phyloP scores from a whole-genome alignment of 2,329 filamentous ascomycete genomes.

The Davidsoniella australis region DNA sequence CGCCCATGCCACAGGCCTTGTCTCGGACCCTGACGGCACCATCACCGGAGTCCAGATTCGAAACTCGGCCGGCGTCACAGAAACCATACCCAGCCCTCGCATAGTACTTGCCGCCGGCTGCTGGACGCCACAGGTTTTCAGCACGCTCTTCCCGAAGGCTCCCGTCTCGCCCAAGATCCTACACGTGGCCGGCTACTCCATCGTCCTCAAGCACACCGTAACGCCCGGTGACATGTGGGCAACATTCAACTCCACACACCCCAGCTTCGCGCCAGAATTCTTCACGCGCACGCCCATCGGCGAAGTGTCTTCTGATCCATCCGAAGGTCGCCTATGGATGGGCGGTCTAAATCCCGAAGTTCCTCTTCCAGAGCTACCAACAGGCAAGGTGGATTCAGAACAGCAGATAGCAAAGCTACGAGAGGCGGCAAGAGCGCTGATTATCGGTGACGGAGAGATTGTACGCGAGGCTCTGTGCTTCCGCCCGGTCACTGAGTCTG shows the following conservation, averaged over 20 bases:
- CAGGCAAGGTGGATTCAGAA: background rate
- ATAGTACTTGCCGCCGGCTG: slow-evolving; percentile 52
- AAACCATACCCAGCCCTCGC: slow-evolving; percentile 42
- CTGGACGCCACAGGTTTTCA: slow-evolving; percentile 54
- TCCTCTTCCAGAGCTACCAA: slow-evolving; percentile 24
- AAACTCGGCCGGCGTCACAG: slow-evolving; percentile 27
- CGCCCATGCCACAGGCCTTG: slow-evolving; percentile 35
- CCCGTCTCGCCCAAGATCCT: slow-evolving; percentile 33
- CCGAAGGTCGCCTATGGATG: slow-evolving; percentile 48
- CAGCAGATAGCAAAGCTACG: background rate
- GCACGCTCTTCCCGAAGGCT: slow-evolving; percentile 43
- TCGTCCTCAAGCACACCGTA: slow-evolving; percentile 40
- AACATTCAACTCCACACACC: slow-evolving; percentile 39
- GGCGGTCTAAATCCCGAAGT: slow-evolving; percentile 49
- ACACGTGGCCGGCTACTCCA: slow-evolving; percentile 52
- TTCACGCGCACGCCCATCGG: slow-evolving; percentile 42
- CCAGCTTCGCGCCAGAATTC: slow-evolving; percentile 50
- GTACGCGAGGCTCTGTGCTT: slow-evolving; percentile 54
- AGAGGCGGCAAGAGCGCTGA: background rate
- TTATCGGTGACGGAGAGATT: background rate
- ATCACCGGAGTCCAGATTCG: slow-evolving; percentile 34
- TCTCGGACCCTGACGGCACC: slow-evolving; percentile 30
- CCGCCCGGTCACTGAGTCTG: slow-evolving; percentile 48
- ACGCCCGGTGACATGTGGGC: slow-evolving; percentile 36
- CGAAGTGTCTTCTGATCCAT: background rate